A percentile compares a stretch with the other conserved stretches of the same genome.
These are phyloP conservation scores for Magnaporthiopsis incrustans DNA, from an alignment of 2,329 filamentous ascomycete species.

Conservation along the genomic window DNA sequence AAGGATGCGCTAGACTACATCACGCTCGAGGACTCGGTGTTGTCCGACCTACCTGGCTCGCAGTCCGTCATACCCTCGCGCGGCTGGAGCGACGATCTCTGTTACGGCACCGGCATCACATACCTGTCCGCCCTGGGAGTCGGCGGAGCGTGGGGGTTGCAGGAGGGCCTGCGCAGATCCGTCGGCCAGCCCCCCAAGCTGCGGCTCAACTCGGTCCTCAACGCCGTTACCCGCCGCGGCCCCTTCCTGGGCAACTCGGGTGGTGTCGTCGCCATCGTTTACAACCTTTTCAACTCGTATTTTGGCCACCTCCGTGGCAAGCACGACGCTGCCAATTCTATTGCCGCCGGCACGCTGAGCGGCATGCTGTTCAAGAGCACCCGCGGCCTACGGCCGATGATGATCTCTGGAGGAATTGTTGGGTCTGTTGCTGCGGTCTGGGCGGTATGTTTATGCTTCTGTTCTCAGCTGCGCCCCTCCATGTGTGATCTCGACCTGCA, in stretches of 20 bases:
- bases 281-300: slow-evolving; percentile 85
- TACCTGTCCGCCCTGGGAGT: slow-evolving; percentile 81
- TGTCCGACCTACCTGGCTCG: slow-evolving; percentile 77
- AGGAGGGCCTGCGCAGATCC: slow-evolving; percentile 79
- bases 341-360: slow-evolving; percentile 76
- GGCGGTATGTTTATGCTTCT: slow-evolving; percentile 53
- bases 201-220: slow-evolving; percentile 87
- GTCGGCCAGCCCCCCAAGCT: slow-evolving; percentile 76
- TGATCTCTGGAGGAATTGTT: slow-evolving; percentile 88
- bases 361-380: slow-evolving; percentile 98
- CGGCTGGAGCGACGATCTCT: slow-evolving; percentile 96
- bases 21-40: slow-evolving; percentile 80
- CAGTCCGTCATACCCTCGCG: slow-evolving; percentile 87
- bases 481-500: background rate
- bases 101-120: slow-evolving; percentile 92
- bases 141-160: slow-evolving; percentile 86
- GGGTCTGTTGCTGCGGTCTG: slow-evolving; percentile 77
- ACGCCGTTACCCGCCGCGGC: slow-evolving; percentile 85
- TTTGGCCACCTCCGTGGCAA: slow-evolving; percentile 73
- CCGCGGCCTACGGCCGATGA: slow-evolving; percentile 79
- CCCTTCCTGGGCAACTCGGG: slow-evolving; percentile 96
- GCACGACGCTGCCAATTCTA: slow-evolving; percentile 84
- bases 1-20: slow-evolving; percentile 92
- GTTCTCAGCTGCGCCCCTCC: background rate
- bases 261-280: slow-evolving; percentile 89